phyloP scores from a whole-genome alignment of 768 basidiomycete genomes.

The Kwoniella newhampshirensis region DNA sequence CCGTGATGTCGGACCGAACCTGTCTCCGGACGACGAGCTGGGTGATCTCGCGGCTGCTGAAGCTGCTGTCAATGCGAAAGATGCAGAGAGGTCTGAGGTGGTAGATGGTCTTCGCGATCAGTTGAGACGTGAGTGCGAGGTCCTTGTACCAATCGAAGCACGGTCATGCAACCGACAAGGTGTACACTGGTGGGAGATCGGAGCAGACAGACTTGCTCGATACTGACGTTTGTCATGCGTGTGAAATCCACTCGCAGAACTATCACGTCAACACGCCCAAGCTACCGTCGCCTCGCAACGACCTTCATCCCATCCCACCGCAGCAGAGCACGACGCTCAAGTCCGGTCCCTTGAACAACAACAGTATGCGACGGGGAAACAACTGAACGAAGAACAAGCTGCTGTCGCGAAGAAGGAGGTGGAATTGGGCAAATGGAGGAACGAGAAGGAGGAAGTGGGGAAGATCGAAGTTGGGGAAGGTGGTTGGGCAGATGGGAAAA shows the following conservation, averaged over 20 bases:
- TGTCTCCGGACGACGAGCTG: conserved; percentile 39
- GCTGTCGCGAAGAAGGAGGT: conserved; percentile 35
- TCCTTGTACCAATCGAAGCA: background rate
- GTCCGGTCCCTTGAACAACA: conserved; percentile 33
- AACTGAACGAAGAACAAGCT: conserved; percentile 40
- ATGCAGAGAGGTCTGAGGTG: conserved; percentile 21
- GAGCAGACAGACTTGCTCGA: too few relatives aligned
- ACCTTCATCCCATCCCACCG: conserved; percentile 32
- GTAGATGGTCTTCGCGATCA: conserved; percentile 22
- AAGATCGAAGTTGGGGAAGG: conserved; percentile 30
- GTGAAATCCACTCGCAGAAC: conserved; percentile 17
- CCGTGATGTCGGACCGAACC: conserved; percentile 32
- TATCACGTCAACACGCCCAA: conserved; percentile 26
- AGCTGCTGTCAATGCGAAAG: conserved; percentile 33
- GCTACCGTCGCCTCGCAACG: conserved; percentile 36
- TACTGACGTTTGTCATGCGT: too few relatives aligned
- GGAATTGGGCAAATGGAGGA: conserved; percentile 31
- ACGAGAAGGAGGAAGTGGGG: conserved; percentile 37
- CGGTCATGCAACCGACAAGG: too few relatives aligned
- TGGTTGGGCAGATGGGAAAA: conserved; percentile 29
- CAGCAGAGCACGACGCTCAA: conserved; percentile 36
- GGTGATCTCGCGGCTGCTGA: conserved; percentile 38
- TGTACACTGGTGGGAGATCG: too few relatives aligned
- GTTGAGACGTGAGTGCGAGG: conserved; percentile 25
- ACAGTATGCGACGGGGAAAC: conserved; percentile 32